phyloP scores from a whole-genome alignment of 1,284 basidiomycete species.

The Ceratobasidium sp. region DNA sequence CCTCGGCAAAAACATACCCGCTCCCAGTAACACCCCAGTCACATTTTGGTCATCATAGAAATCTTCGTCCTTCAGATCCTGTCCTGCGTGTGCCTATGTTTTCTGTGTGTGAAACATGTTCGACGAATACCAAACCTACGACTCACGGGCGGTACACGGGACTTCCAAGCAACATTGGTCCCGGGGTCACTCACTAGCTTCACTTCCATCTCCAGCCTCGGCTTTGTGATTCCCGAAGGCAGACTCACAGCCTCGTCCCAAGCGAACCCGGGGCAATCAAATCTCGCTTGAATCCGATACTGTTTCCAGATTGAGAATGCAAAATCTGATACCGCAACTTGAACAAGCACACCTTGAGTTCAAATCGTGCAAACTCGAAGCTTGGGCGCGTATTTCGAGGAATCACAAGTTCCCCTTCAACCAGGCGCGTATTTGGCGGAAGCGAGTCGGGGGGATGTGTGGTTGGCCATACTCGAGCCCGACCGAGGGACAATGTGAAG shows the following conservation, averaged over 20 bases:
- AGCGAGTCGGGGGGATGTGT: background rate
- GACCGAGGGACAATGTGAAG: background rate
- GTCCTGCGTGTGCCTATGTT: background rate
- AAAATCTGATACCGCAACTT: no score
- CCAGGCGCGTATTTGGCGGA: conserved; percentile 8
- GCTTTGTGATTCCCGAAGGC: conserved; percentile 4
- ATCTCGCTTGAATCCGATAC: conserved; percentile 13
- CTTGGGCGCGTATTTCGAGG: conserved; percentile 12
- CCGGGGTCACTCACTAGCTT: background rate
- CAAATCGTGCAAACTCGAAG: conserved; percentile 18
- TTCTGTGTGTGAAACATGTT: background rate
- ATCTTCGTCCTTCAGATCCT: conserved; percentile 19
- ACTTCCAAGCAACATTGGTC: conserved; percentile 8
- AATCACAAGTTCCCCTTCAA: conserved; percentile 7
- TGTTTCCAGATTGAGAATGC: no score
- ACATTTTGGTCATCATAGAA: conserved; percentile 22
- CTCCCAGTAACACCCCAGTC: conserved; percentile 1
- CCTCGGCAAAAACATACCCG: background rate
- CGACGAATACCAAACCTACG: no score
- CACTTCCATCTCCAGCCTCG: background rate
- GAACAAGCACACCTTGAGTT: background rate
- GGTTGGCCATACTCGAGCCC: conserved; percentile 14
- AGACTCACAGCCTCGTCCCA: conserved; percentile 13
- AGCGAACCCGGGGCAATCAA: conserved; percentile 2
- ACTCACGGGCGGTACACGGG: conserved; percentile 3